These are phyloP conservation scores for Aphanocladium album DNA, from an alignment of 2,329 filamentous ascomycete species.

Conservation along the genomic window DNA sequence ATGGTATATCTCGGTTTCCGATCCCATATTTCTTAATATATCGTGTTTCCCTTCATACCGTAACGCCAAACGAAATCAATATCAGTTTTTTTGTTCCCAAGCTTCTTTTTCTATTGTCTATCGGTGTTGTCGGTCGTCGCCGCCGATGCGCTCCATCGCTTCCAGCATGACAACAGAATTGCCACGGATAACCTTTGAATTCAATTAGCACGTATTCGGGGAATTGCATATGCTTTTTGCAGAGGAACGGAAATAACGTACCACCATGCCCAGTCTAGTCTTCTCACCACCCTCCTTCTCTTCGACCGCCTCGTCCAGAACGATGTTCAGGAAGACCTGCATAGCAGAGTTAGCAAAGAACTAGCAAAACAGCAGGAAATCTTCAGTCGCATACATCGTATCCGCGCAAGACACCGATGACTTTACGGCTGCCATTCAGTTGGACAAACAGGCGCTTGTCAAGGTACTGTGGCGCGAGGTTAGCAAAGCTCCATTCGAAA, in stretches of 20 bases:
- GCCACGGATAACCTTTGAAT: constrained; percentile 75
- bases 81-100: constrained; percentile 16
- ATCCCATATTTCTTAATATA: constrained; percentile 16
- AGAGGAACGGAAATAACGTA: constrained; percentile 40
- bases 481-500: constrained; percentile 17
- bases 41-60: constrained; percentile 20
- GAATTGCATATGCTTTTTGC: neutral
- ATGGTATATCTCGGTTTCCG: constrained; percentile 17
- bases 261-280: constrained; percentile 85
- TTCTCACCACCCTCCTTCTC: constrained; percentile 92
- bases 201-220: neutral
- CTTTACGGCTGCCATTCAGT: constrained; percentile 94
- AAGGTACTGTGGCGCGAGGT: constrained; percentile 67
- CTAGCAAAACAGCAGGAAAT: too few species aligned
- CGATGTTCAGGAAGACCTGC: constrained; percentile 96
- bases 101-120: constrained; percentile 9
- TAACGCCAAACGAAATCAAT: constrained; percentile 30
- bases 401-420: constrained; percentile 87
- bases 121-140: constrained; percentile 46
- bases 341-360: neutral
- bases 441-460: constrained; percentile 98
- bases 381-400: constrained; percentile 70
- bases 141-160: constrained; percentile 64
- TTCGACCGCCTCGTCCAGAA: constrained; percentile 93
- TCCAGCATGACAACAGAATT: constrained; percentile 99